Evolutionary conservation across 2,329 filamentous ascomycete species (phyloP).

Genomic region (Fusarium marasasianum): DNA sequence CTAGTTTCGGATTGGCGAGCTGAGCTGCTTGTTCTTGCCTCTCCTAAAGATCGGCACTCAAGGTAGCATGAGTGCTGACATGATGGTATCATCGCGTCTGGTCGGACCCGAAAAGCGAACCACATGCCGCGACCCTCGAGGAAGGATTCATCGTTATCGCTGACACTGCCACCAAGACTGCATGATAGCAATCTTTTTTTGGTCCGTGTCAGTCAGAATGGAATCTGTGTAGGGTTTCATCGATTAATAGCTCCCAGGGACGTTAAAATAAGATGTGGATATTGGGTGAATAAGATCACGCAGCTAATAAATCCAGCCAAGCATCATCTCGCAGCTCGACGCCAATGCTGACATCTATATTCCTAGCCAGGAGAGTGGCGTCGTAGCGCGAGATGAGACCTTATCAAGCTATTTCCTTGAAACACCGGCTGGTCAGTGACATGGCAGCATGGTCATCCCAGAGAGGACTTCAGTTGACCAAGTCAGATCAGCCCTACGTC

Average conservation of each 20-base stretch:
- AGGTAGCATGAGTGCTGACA: slow-evolving; percentile 27
- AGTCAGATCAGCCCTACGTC: slow-evolving; percentile 15
- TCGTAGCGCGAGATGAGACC: neutral
- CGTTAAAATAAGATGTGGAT: slow-evolving; percentile 19
- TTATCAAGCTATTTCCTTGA: neutral
- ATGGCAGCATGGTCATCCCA: neutral
- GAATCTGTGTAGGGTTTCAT: neutral
- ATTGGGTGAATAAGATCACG: neutral
- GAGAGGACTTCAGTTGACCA: neutral
- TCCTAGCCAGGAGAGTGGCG: neutral
- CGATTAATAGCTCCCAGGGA: neutral
- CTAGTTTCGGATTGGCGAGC: slow-evolving; percentile 29
- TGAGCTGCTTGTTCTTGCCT: slow-evolving; percentile 24
- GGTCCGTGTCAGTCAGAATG: neutral
- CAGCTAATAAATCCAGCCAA: neutral
- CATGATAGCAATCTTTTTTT: neutral
- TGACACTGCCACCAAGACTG: neutral
- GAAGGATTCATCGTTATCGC: neutral
- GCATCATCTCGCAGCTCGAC: neutral
- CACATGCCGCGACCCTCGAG: neutral
- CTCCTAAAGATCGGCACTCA: slow-evolving; percentile 35
- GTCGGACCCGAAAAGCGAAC: slow-evolving; percentile 15
- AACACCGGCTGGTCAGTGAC: neutral
- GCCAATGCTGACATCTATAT: slow-evolving; percentile 15
- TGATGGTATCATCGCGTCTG: slow-evolving; percentile 13